A percentile compares a stretch with the other conserved stretches of the same genome.
Evolutionary conservation across 805 yeast genomes (phyloP).

Genomic region (Kregervanrija delftensis): DNA sequence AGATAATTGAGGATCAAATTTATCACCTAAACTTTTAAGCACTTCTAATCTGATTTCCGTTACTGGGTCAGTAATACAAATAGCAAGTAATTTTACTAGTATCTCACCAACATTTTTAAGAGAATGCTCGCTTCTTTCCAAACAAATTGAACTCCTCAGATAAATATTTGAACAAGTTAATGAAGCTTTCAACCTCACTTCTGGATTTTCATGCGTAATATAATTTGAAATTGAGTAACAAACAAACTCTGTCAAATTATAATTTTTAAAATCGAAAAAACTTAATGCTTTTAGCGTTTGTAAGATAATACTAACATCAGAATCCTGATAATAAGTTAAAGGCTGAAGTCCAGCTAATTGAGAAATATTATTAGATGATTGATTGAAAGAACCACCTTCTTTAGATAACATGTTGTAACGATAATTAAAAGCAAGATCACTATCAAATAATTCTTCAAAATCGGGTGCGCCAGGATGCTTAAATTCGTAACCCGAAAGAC

Average conservation of each 20-base stretch:
- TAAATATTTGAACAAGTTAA: slow-evolving; percentile 75
- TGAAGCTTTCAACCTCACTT: slow-evolving; percentile 79
- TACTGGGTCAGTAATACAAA: slow-evolving; percentile 83
- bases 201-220: slow-evolving; percentile 71
- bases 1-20: slow-evolving; percentile 85
- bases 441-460: slow-evolving; percentile 50
- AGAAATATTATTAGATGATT: slow-evolving; percentile 15
- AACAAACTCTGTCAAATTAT: slow-evolving; percentile 81
- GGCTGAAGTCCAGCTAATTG: slow-evolving; percentile 16
- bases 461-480: slow-evolving; percentile 83
- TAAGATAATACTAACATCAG: slow-evolving; percentile 42
- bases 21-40: slow-evolving; percentile 59
- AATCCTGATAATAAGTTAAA: slow-evolving; percentile 21
- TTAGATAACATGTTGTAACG: slow-evolving; percentile 66
- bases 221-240: slow-evolving; percentile 78
- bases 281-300: slow-evolving; percentile 77
- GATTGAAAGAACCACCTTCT: slow-evolving; percentile 44
- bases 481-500: slow-evolving; percentile 75
- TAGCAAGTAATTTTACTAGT: slow-evolving; percentile 67
- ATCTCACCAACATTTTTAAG: slow-evolving; percentile 80
- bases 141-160: slow-evolving; percentile 73
- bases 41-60: slow-evolving; percentile 83
- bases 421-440: slow-evolving; percentile 66
- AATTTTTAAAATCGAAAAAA: slow-evolving; percentile 65
- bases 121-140: slow-evolving; percentile 75